phyloP scores from a whole-genome alignment of 2,329 filamentous ascomycete species.

The Trichoderma sp. region DNA sequence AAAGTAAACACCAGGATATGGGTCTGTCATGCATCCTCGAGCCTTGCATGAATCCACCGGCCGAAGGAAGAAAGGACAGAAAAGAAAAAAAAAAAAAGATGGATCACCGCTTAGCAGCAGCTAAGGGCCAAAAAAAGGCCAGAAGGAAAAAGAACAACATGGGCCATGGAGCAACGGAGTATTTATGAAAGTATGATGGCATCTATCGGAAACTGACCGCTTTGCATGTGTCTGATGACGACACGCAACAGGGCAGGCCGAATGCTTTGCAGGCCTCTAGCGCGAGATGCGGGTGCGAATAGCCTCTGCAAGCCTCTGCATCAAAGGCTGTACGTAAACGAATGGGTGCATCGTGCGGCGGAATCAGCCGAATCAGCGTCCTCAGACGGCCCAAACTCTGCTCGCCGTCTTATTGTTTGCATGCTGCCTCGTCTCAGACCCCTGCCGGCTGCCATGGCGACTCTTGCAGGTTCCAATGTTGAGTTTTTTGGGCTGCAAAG shows the following conservation, averaged over 20 bases:
- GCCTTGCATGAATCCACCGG: conserved; percentile 8
- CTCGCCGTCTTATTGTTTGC: conserved; percentile 21
- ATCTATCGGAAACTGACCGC: conserved; percentile 18
- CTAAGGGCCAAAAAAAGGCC: background rate
- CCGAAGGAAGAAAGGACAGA: background rate
- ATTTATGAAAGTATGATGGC: background rate
- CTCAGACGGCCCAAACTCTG: background rate
- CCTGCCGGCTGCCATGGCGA: conserved; percentile 27
- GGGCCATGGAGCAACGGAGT: background rate
- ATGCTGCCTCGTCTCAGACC: conserved; percentile 22
- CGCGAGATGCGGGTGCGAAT: conserved; percentile 14
- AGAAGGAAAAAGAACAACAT: background rate
- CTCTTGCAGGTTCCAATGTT: conserved; percentile 4
- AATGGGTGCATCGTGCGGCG: conserved; percentile 6
- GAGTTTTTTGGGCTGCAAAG: background rate
- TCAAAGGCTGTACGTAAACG: conserved; percentile 1
- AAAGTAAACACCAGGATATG: conserved; percentile 7
- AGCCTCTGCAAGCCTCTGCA: conserved; percentile 7
- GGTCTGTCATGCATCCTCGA: conserved; percentile 1
- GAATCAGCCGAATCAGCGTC: conserved; percentile 13
- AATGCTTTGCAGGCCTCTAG: conserved; percentile 16
- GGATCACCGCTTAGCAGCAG: background rate
- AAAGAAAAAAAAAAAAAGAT: background rate
- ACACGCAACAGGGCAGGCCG: background rate
- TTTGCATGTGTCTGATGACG: conserved; percentile 15